Evolutionary conservation across 2,329 filamentous ascomycete genomes (phyloP).

Genomic region (Aspergillus tubingensis): DNA sequence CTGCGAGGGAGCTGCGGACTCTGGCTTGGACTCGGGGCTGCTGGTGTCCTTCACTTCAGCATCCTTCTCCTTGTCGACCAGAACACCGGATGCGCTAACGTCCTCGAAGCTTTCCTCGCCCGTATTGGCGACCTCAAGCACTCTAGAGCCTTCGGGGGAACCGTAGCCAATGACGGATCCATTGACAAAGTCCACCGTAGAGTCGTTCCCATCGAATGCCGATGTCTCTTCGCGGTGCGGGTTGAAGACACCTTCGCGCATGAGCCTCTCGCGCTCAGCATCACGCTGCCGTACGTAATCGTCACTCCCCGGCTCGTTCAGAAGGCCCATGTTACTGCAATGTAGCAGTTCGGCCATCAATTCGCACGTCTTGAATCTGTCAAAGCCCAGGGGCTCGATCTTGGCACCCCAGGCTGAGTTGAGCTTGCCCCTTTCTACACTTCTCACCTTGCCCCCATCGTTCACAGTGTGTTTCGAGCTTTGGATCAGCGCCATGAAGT

Average conservation of each 20-base stretch:
- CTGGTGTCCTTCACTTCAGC: conserved; percentile 58
- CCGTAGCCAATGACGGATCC: conserved; percentile 45
- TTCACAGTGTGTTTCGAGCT: conserved; percentile 64
- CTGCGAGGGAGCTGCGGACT: conserved; percentile 23
- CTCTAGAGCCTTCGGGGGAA: conserved; percentile 67
- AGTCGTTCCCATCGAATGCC: conserved; percentile 59
- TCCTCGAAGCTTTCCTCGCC: conserved; percentile 94
- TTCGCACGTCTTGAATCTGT: conserved; percentile 98
- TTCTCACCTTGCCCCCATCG: conserved; percentile 58
- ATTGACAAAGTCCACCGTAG: conserved; percentile 46
- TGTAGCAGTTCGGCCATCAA: conserved; percentile 96
- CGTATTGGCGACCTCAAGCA: conserved; percentile 75
- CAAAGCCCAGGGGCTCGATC: conserved; percentile 93
- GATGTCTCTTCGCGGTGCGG: conserved; percentile 50
- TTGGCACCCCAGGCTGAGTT: conserved; percentile 86
- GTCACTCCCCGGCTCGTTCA: conserved; percentile 90
- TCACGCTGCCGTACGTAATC: conserved; percentile 80
- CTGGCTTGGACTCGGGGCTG: conserved; percentile 27
- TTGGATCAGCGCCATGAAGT: conserved; percentile 90
- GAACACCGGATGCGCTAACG: conserved; percentile 68
- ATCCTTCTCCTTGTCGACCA: conserved; percentile 71
- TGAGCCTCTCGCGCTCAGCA: conserved; percentile 75
- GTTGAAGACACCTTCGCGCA: conserved; percentile 71
- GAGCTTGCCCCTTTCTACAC: conserved; percentile 71
- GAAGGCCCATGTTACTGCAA: conserved; percentile 96